Base-by-base conservation (phyloP, 495 filamentous ascomycete genomes). In the Cercophora sp. region DNA sequence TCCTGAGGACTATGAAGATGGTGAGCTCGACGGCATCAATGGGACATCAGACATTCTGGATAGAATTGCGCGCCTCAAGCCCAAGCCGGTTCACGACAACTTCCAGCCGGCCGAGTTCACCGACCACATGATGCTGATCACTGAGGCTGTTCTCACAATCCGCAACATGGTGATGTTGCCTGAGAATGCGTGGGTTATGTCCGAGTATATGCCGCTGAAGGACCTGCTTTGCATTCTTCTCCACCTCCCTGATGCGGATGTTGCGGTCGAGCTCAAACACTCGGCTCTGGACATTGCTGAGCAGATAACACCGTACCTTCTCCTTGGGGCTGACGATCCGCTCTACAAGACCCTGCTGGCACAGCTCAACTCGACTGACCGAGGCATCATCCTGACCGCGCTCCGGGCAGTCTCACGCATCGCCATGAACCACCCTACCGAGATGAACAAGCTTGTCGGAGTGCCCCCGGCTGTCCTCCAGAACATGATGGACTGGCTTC, bases 281-380 rank as follows among this genome's bases (percentile, higher is more conserved):
- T 90, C 91, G 54, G 88, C 88, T 5, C 79, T 97, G 2, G 94
- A 99, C 57, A 94, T 92, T 52, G 89, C 91, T 4, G 93, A 97
- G 68, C 87, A 92, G 58, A 77, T 96, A 18, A 90, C 90, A 5
- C 88, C 83, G 35, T 92, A 83, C 68, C 81, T 93, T 66, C 66
- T 70, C 2, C 79, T 95, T 11, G 81, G 85, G 37, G 70, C 83
- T 0, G 71, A 83, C 35, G 86, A 94, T 59, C 83, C 88, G 1
- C 73, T 96, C 1, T 95, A 93, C 68, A 75, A 78, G n/a, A 85
- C 85, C 9, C 66, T 96, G 10, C 71, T 91, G 1, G 65, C 70
- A 11, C 88, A 87, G 56, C 68, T 96, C 1, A 69, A 85, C 16
- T 86, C 84, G 5, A 59, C 79, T 8, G 93, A 98, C 59, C 85